These are phyloP conservation scores for Yarrowia sp. DNA, from an alignment of 805 yeast genomes.

Conservation along the genomic window DNA sequence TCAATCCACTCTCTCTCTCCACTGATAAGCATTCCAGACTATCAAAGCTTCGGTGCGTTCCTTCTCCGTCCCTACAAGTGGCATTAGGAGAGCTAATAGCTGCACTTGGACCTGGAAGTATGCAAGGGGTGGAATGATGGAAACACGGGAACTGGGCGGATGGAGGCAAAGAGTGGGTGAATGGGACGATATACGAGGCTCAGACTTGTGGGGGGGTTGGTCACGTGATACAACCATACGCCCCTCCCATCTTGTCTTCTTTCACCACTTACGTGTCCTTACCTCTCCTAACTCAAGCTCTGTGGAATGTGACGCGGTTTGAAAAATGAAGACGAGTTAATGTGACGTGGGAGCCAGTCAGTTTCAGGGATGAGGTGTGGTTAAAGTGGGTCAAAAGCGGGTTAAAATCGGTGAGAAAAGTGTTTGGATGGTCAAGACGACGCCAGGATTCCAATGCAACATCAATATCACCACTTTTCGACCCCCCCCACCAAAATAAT, in stretches of 20 bases:
- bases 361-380: too few relatives aligned
- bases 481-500: too few relatives aligned
- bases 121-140: constrained; percentile 29
- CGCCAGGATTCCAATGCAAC: too few relatives aligned
- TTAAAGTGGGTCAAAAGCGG: too few relatives aligned
- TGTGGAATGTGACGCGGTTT: constrained; percentile 38
- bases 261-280: neutral
- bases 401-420: too few relatives aligned
- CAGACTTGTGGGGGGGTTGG: too few relatives aligned
- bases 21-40: neutral
- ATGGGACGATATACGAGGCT: neutral
- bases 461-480: too few relatives aligned
- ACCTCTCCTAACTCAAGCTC: constrained; percentile 25
- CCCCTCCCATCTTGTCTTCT: neutral
- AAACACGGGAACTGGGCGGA: neutral
- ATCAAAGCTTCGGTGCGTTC: constrained; percentile 7
- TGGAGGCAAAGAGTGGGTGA: neutral
- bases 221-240: too few relatives aligned
- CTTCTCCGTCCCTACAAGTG: neutral
- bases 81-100: constrained; percentile 9
- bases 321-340: constrained; percentile 23
- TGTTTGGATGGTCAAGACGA: too few relatives aligned
- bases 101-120: neutral
- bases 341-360: constrained; percentile 2
- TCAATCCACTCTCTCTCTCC: too few relatives aligned